phyloP scores from a whole-genome alignment of 2,329 filamentous ascomycete species.

The Cercospora zeae-maydis region DNA sequence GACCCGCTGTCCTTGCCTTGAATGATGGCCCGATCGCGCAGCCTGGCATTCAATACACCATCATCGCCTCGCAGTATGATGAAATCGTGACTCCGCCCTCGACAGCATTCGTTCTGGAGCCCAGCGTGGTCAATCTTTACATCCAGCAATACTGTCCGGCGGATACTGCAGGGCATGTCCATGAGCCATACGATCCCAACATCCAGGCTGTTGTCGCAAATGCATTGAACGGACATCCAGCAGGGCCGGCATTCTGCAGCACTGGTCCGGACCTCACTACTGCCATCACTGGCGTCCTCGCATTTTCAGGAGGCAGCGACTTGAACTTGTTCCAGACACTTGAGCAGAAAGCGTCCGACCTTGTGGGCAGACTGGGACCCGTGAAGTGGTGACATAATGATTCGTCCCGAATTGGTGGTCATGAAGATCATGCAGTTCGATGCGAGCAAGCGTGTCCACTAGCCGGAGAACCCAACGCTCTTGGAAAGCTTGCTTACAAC shows the following conservation, averaged over 20 bases:
- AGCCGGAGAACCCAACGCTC: background rate
- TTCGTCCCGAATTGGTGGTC: background rate
- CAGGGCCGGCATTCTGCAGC: background rate
- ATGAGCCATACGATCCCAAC: slow-evolving; percentile 10
- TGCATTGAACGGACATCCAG: background rate
- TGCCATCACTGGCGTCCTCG: background rate
- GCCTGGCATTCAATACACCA: slow-evolving; percentile 15
- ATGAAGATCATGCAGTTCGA: background rate
- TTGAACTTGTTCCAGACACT: background rate
- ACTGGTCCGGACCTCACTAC: background rate
- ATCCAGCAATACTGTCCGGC: slow-evolving; percentile 20
- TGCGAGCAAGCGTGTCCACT: background rate
- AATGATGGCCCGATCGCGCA: slow-evolving; percentile 17
- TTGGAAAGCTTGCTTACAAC: background rate
- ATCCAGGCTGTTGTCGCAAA: slow-evolving; percentile 12
- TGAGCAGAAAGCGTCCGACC: background rate
- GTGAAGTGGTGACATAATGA: background rate
- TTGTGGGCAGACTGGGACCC: background rate
- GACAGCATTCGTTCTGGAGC: slow-evolving; percentile 18
- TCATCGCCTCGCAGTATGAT: slow-evolving; percentile 16
- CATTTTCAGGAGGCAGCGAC: background rate
- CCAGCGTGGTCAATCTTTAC: slow-evolving; percentile 14
- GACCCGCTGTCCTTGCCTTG: slow-evolving; percentile 11
- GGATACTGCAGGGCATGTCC: slow-evolving; percentile 14
- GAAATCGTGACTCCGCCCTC: slow-evolving; percentile 16